Conservation (phyloP, 2,329 filamentous ascomycete species). For the Cercospora zeae-maydis region DNA sequence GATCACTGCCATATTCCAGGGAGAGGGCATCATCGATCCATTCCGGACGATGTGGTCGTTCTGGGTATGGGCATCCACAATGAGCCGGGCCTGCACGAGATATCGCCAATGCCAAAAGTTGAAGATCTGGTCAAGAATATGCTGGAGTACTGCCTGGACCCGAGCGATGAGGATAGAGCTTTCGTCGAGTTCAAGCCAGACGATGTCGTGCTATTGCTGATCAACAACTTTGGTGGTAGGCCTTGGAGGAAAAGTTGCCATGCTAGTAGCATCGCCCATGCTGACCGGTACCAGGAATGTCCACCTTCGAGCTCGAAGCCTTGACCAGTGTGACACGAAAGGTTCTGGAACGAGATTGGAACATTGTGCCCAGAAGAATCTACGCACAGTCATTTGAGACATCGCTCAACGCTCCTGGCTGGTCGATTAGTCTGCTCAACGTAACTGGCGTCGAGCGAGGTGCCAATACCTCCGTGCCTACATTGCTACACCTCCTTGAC, state of each 20-base stretch:
- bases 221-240: conserved; percentile 49
- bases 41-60: conserved; percentile 36
- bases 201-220: conserved; percentile 47
- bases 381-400: conserved; percentile 52
- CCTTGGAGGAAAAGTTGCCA: neutral
- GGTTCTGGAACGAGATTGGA: conserved; percentile 47
- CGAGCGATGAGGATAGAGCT: conserved; percentile 47
- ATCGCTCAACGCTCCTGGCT: conserved; percentile 54
- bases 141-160: conserved; percentile 48
- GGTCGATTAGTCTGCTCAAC: conserved; percentile 55
- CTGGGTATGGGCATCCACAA: conserved; percentile 53
- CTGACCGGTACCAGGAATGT: conserved; percentile 30
- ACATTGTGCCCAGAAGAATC: conserved; percentile 48
- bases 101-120: conserved; percentile 48
- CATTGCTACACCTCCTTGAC: conserved; percentile 50
- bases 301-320: conserved; percentile 48
- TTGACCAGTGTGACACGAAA: conserved; percentile 43
- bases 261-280: neutral
- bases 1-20: conserved; percentile 55
- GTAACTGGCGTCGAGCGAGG: conserved; percentile 45
- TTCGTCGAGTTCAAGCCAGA: conserved; percentile 48
- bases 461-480: conserved; percentile 38
- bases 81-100: conserved; percentile 48
- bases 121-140: conserved; percentile 49
- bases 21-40: conserved; percentile 47